Evolutionary conservation across 768 basidiomycete species (phyloP).

Genomic region (Psilocybe cyanescens): DNA sequence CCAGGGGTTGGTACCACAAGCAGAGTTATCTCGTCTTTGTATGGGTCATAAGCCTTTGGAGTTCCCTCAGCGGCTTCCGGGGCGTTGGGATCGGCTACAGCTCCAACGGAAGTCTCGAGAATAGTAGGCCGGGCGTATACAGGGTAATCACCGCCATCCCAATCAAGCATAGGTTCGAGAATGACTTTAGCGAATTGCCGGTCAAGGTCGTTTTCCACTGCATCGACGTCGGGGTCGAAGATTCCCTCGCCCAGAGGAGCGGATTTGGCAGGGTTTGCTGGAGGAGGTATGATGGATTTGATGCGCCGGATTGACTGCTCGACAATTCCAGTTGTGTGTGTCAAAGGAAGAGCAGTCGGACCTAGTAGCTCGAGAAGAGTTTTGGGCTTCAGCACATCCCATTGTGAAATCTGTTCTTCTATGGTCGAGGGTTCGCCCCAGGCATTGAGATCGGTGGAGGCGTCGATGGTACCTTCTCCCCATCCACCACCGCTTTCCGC

Average conservation of each 20-base stretch:
- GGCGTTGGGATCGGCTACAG: constrained; percentile 38
- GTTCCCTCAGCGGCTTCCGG: constrained; percentile 28
- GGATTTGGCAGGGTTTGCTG: constrained; percentile 27
- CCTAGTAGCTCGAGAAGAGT: constrained; percentile 45
- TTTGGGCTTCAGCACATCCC: constrained; percentile 14
- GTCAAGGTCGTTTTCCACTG: constrained; percentile 44
- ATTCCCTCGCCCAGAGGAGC: constrained; percentile 22
- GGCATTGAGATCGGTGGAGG: background rate
- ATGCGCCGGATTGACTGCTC: constrained; percentile 68
- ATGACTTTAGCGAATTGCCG: constrained; percentile 38
- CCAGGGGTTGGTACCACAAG: constrained; percentile 43
- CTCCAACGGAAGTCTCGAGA: constrained; percentile 36
- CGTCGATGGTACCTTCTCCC: background rate
- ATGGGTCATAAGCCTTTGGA: constrained; percentile 49
- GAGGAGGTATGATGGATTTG: constrained; percentile 46
- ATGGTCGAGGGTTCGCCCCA: background rate
- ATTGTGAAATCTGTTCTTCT: constrained; percentile 4
- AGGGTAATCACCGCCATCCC: constrained; percentile 41
- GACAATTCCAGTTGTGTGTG: constrained; percentile 67
- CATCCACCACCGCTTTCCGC: background rate
- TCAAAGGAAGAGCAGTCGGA: constrained; percentile 57
- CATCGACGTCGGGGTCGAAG: constrained; percentile 25
- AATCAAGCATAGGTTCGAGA: constrained; percentile 44
- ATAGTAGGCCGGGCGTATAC: constrained; percentile 41
- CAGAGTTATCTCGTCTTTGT: constrained; percentile 61